Base-by-base conservation (phyloP, 2,329 filamentous ascomycete species). In the Amylocarpus encephaloides region DNA sequence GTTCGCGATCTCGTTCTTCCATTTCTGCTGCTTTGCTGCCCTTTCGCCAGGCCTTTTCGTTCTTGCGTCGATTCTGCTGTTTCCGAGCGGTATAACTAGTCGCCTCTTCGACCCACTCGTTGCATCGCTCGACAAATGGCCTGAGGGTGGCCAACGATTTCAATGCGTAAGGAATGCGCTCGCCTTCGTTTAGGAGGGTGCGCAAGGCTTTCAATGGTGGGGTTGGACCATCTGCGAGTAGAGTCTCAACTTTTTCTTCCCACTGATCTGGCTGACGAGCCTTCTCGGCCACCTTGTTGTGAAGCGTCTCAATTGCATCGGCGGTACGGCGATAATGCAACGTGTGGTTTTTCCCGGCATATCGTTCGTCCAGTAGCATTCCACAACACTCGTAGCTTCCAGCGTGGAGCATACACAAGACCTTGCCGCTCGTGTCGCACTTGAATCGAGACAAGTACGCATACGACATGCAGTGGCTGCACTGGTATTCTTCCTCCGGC, bases 31-130 rank as follows among this genome's bases (percentile, higher is more conserved):
- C 85, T 68, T 86, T 92, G 45, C 79, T 80, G 49, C 83, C 79
- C 62, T 81, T 85, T 57, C 89, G 86, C 82, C 86, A 93, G 40
- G 80, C 80, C 65, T 89, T 93, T 63, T 96, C 92, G 68, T 86
- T 95, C 71, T 97, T 97, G 54, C 92, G 88, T 56, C 93, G 86
- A 65, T 94, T 95, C 70, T 96, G 92, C 72, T 96, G 92, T 73
- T 98, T 98, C 61, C 93, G 87, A 52, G 93, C 91, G 64, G 91
- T 95, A 73, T 94, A 98, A 66, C 87, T 91, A 63, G 88, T 93
- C 58, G 93, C 93, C 71, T 97, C 92, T 63, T 97, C 93, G 56
- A 96, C 89, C 87, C 94, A 96, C 66, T 95, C 90, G 68, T 95
- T 94, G 73, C 93, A 97, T 63, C 88, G 85, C 61, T 95, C 90